Base-by-base conservation (phyloP, 2,329 filamentous ascomycete genomes). In the Arthroderma uncinatum region DNA sequence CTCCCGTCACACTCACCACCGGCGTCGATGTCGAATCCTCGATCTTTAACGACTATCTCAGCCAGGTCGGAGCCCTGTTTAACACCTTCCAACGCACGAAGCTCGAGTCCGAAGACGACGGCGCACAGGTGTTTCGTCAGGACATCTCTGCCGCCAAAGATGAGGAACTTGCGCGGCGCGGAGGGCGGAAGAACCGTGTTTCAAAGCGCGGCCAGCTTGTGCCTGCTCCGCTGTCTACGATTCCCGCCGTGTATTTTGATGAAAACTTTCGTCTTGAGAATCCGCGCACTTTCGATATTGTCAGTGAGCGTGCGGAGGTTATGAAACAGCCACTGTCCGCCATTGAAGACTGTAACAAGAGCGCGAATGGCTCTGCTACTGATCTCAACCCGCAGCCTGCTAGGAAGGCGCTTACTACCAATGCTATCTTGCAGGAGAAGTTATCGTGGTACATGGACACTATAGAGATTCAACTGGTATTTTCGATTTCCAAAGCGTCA, bases 371-470 rank as follows among this genome's bases (percentile, higher is more conserved):
- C 44, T 74, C 81, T 59, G 77, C 81, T 23, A 76, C 78, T 25
- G 75, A 73, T 19, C 69, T 68, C 2, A 69, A 73, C 2, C 39
- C 2, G 2, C 39, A 44, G 7, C 65, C 70, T n/a, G 73, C 73
- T 4, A 79, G 88, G 53, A 93, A 92, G 67, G 84, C 86, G 1
- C 75, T 95, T 16, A 88, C 88, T 8, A 93, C 87, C 0, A 94
- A 95, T 68, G 89, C 89, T 0, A 94, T 95, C 56, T 70, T 95
- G 47, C 89, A 95, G 68, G 89, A 95, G 71, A 95, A 95, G 70
- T 75, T 95, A n/a, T 94, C 89, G 0, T 95, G 89, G 89, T 95
- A 95, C 70, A 93, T 95, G 89, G 89, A 95, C 68, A 95, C 89
- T 0, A 87, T 95, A 19, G 89, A 95, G 67, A 85, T 94, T 60